Base-by-base conservation (phyloP, 1,284 basidiomycete species). In the Ceratobasidium papillatum region DNA sequence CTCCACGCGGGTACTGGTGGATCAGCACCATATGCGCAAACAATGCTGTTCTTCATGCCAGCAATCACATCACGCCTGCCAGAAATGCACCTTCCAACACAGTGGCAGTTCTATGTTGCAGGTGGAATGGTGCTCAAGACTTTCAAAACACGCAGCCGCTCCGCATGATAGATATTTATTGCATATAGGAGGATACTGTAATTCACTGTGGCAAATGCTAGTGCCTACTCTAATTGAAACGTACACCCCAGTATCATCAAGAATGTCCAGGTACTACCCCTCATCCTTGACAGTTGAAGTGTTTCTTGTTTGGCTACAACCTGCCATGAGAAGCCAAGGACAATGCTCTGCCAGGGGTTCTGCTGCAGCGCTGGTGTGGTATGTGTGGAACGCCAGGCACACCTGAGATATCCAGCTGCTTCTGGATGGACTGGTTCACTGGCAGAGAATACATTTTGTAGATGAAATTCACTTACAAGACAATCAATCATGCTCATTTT, bases 321-420 rank as follows among this genome's bases (percentile, higher is more conserved):
- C 19, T 22, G 19, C 47, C 25, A 22, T n/a, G 7, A 7, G 7
- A 22, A 22, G 47, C 47, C 47, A 22, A 49, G 25, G 25, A 17
- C 25, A 32, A 30, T 14, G 52, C n/a, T 36, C 32, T 32, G 32
- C 32, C 25, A 32, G 54, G n/a, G 4, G 19, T 32, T 58, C 54
- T 58, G 22, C 30, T 32, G 14, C 7, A 19, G 54, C 36, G n/a
- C n/a, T n/a, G n/a, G n/a, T n/a, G n/a, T n/a, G n/a, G n/a, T n/a
- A n/a, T n/a, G n/a, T 58, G 54, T 19, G 36, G 32, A 36, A 58
- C 32, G 54, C 54, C 17, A 58, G 54, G 54, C 32, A 58, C 54
- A 32, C 30, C 32, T 32, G 36, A 32, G 54, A 32, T 58, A 36
- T n/a, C 17, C 32, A n/a, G n/a, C 32, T 3, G 32, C n/a, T 7